phyloP scores from a whole-genome alignment of 1,284 basidiomycete genomes.

The Inonotus obliquus region DNA sequence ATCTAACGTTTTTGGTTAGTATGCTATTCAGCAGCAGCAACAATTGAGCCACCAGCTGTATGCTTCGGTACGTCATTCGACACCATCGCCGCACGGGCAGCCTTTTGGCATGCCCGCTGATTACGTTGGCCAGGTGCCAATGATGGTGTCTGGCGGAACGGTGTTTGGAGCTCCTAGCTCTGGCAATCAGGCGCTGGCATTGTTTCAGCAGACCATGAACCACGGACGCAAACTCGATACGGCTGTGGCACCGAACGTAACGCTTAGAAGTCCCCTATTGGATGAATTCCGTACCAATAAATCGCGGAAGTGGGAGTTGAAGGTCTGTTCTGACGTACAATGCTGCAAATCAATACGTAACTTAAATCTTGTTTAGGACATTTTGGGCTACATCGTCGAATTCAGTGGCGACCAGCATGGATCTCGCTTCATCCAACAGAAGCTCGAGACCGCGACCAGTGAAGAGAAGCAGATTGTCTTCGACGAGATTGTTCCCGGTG shows the following conservation, averaged over 20 bases:
- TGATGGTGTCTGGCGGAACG: slow-evolving; percentile 37
- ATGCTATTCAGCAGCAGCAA: slow-evolving; percentile 42
- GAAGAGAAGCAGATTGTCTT: slow-evolving; percentile 85
- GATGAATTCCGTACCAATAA: slow-evolving; percentile 86
- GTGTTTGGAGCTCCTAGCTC: slow-evolving; percentile 37
- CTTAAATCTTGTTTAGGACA: slow-evolving; percentile 52
- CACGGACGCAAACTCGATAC: slow-evolving; percentile 38
- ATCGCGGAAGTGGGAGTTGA: slow-evolving; percentile 74
- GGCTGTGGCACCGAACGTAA: slow-evolving; percentile 23
- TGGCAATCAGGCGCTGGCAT: slow-evolving; percentile 29
- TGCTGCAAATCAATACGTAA: slow-evolving; percentile 19
- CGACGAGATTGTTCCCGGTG: slow-evolving; percentile 82
- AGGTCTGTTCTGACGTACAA: slow-evolving; percentile 40
- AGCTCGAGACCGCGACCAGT: slow-evolving; percentile 68
- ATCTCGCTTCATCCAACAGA: slow-evolving; percentile 86
- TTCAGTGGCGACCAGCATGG: slow-evolving; percentile 95
- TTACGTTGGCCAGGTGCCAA: slow-evolving; percentile 44
- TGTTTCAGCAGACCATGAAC: slow-evolving; percentile 39
- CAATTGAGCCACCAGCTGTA: slow-evolving; percentile 37
- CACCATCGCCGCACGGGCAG: slow-evolving; percentile 35
- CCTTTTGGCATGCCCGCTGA: slow-evolving; percentile 40
- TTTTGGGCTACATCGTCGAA: slow-evolving; percentile 84
- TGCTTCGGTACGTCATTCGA: slow-evolving; percentile 34
- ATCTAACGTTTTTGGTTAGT: slow-evolving; percentile 29
- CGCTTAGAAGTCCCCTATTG: slow-evolving; percentile 56